Conservation (phyloP, 2,329 filamentous ascomycete genomes). For the Chaetomiaceae sp. region DNA sequence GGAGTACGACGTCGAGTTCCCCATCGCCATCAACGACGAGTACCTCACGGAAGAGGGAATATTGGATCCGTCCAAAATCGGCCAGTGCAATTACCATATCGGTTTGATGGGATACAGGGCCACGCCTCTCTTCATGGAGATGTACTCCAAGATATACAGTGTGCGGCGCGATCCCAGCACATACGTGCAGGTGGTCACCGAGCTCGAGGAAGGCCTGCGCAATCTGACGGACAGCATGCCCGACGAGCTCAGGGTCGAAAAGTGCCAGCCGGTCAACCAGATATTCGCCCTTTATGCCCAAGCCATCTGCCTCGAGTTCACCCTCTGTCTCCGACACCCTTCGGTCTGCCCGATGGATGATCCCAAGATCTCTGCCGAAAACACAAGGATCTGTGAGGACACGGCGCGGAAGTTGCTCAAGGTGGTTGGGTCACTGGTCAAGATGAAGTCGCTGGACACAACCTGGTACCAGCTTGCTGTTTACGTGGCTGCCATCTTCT, state of each 20-base stretch:
- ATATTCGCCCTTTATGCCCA: slow-evolving; percentile 53
- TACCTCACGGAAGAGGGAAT: slow-evolving; percentile 61
- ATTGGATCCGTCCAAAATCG: slow-evolving; percentile 45
- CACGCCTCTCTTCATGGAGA: slow-evolving; percentile 63
- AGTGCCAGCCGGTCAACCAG: slow-evolving; percentile 38
- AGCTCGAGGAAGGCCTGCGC: slow-evolving; percentile 62
- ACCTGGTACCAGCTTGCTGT: slow-evolving; percentile 73
- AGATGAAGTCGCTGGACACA: slow-evolving; percentile 66
- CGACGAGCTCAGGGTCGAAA: slow-evolving; percentile 49
- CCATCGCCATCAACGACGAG: slow-evolving; percentile 67
- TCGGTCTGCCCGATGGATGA: slow-evolving; percentile 55
- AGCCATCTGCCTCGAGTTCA: slow-evolving; percentile 53
- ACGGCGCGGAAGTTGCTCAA: slow-evolving; percentile 61
- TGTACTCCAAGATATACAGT: slow-evolving; percentile 73
- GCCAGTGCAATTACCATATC: slow-evolving; percentile 63
- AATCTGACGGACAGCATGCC: slow-evolving; percentile 55
- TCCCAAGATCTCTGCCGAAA: slow-evolving; percentile 53
- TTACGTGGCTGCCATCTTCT: slow-evolving; percentile 69
- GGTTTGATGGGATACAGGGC: slow-evolving; percentile 64
- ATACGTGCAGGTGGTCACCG: slow-evolving; percentile 60
- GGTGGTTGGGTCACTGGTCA: slow-evolving; percentile 55
- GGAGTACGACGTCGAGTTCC: slow-evolving; percentile 76
- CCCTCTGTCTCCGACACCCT: slow-evolving; percentile 57
- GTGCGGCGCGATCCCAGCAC: slow-evolving; percentile 57
- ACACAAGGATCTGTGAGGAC: slow-evolving; percentile 62